Evolutionary conservation across 352 stramenopile species (phyloP).

Genomic region (Hyaloperonospora arabidopsidis): DNA sequence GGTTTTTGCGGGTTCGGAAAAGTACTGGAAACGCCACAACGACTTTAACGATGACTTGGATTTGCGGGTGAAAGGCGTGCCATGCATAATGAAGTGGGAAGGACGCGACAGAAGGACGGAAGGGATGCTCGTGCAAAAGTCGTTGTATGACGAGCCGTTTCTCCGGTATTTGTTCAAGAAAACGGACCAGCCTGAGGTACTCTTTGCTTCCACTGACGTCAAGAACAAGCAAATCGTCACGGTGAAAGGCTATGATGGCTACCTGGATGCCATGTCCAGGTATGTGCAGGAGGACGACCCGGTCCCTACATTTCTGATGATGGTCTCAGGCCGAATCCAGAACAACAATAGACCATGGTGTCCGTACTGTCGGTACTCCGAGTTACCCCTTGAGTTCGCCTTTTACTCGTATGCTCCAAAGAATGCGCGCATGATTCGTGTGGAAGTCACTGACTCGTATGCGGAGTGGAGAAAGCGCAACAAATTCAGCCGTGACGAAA

Average conservation of each 20-base stretch:
- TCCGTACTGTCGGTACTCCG: slow-evolving; percentile 70
- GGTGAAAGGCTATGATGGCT: slow-evolving; percentile 29
- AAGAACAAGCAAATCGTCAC: slow-evolving; percentile 32
- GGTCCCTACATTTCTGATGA: slow-evolving; percentile 49
- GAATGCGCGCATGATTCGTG: slow-evolving; percentile 43
- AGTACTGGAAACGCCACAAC: slow-evolving; percentile 41
- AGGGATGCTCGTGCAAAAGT: slow-evolving; percentile 31
- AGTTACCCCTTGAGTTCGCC: slow-evolving; percentile 60
- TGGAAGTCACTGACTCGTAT: slow-evolving; percentile 60
- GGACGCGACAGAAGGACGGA: slow-evolving; percentile 27
- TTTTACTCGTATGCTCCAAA: slow-evolving; percentile 66
- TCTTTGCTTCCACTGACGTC: slow-evolving; percentile 17
- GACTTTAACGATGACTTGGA: slow-evolving; percentile 36
- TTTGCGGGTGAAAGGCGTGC: slow-evolving; percentile 34
- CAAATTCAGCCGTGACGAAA: slow-evolving; percentile 1
- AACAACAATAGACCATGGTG: slow-evolving; percentile 75
- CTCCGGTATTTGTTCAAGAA: slow-evolving; percentile 44
- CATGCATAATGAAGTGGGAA: slow-evolving; percentile 38
- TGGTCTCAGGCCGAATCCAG: slow-evolving; percentile 55
- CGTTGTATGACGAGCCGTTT: slow-evolving; percentile 35
- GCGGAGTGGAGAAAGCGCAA: slow-evolving; percentile 56
- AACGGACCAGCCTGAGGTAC: slow-evolving; percentile 24
- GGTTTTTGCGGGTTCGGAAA: slow-evolving; percentile 41
- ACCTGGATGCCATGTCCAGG: slow-evolving; percentile 25
- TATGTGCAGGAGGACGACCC: slow-evolving; percentile 33